These are phyloP conservation scores for Saccharomyces hybrid DNA, from an alignment of 1,139 yeast species.

Conservation along the genomic window DNA sequence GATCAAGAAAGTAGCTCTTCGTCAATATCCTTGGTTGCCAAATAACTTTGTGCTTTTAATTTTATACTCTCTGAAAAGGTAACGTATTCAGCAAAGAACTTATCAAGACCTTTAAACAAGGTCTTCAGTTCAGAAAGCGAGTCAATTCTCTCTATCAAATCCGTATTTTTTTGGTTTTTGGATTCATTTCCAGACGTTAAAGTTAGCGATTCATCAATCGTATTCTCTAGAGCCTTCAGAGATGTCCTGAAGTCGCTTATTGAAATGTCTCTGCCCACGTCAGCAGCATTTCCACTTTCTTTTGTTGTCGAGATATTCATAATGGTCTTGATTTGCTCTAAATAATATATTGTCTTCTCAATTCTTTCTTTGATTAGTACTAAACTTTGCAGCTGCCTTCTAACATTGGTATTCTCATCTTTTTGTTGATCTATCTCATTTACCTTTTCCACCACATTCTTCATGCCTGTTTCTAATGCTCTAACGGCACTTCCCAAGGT, in stretches of 20 bases:
- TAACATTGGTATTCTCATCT: constrained; percentile 24
- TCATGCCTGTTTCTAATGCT: constrained; percentile 46
- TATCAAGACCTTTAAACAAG: constrained; percentile 44
- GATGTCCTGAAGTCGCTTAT: constrained; percentile 36
- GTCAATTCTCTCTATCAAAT: constrained; percentile 37
- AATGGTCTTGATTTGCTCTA: constrained; percentile 39
- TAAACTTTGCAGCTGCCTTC: constrained; percentile 41
- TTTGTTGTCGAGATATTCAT: constrained; percentile 22
- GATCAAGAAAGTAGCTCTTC: background rate
- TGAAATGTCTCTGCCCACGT: constrained; percentile 8
- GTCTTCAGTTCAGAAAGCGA: constrained; percentile 42
- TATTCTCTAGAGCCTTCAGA: constrained; percentile 37
- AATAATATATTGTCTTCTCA: constrained; percentile 38
- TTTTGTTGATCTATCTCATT: constrained; percentile 15
- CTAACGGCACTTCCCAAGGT: constrained; percentile 51
- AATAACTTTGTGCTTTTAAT: constrained; percentile 34
- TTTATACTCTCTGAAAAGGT: constrained; percentile 38
- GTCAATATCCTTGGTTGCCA: constrained; percentile 25
- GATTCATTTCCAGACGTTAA: constrained; percentile 26
- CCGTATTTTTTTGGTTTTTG: constrained; percentile 28
- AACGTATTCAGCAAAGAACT: constrained; percentile 43
- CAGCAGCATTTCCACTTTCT: constrained; percentile 4
- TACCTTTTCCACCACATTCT: constrained; percentile 31
- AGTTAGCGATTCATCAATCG: constrained; percentile 37
- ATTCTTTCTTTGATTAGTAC: constrained; percentile 42